Conservation (phyloP, 208 protist species). For the Trypanosoma theileri region DNA sequence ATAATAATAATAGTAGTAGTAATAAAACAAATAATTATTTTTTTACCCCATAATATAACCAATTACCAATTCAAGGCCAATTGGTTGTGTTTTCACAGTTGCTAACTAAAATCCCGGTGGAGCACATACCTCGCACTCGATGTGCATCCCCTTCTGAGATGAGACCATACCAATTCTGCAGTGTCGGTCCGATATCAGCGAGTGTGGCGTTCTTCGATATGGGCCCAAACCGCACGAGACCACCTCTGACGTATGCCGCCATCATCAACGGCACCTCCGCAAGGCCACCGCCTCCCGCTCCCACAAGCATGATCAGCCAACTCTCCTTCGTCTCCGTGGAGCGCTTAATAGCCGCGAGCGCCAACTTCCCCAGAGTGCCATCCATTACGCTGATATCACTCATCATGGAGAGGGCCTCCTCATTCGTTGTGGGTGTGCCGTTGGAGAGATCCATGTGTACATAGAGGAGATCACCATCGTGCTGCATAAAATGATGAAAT, state of each 20-base stretch:
- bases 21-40: too few species aligned
- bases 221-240: slow-evolving; percentile 46
- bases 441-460: slow-evolving; percentile 41
- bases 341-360: slow-evolving; percentile 42
- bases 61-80: slow-evolving; percentile 4
- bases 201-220: slow-evolving; percentile 28
- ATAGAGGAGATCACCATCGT: slow-evolving; percentile 56
- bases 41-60: too few species aligned
- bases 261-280: slow-evolving; percentile 51
- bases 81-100: slow-evolving; percentile 47
- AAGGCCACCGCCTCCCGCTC: slow-evolving; percentile 38
- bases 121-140: slow-evolving; percentile 60
- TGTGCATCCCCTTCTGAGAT: neutral
- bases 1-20: too few species aligned
- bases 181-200: slow-evolving; percentile 46
- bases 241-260: slow-evolving; percentile 53
- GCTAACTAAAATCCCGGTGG: slow-evolving; percentile 38
- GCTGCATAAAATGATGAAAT: slow-evolving; percentile 37
- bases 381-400: slow-evolving; percentile 78
- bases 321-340: slow-evolving; percentile 43
- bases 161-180: slow-evolving; percentile 59
- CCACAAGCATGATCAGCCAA: slow-evolving; percentile 70
- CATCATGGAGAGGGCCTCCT: slow-evolving; percentile 29
- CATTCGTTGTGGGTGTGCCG: slow-evolving; percentile 4
- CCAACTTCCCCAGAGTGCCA: slow-evolving; percentile 49